Conservation (phyloP, 495 filamentous ascomycete species). For the Letharia lupina region DNA sequence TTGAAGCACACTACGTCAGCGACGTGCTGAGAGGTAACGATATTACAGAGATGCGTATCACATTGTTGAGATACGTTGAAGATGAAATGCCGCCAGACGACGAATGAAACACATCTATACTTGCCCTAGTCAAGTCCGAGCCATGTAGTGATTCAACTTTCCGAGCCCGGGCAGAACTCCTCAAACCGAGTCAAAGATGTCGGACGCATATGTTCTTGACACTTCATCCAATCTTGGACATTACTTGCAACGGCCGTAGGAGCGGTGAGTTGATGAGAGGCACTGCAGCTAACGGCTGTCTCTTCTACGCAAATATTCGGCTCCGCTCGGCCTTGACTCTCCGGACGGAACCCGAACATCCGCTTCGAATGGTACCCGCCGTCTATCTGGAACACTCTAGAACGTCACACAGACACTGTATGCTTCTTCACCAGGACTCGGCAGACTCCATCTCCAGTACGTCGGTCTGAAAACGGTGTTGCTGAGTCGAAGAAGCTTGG, state of each 20-base stretch:
- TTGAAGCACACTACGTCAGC: conserved; percentile 94
- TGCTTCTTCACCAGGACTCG: background rate
- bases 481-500: background rate
- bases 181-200: background rate
- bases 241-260: background rate
- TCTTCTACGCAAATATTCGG: background rate
- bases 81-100: conserved; percentile 97
- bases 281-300: background rate
- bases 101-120: conserved; percentile 46
- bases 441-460: background rate
- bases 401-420: background rate
- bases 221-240: background rate
- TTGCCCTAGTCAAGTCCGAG: background rate
- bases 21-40: conserved; percentile 91
- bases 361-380: background rate
- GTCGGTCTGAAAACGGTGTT: background rate
- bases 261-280: conserved; percentile 2
- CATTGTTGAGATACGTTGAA: conserved; percentile 88
- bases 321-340: background rate
- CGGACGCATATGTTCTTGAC: background rate
- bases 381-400: background rate
- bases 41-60: conserved; percentile 93
- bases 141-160: background rate
- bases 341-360: background rate
- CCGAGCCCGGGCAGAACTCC: background rate